phyloP scores from a whole-genome alignment of 495 filamentous ascomycete species.

The Xylaria nigripes region DNA sequence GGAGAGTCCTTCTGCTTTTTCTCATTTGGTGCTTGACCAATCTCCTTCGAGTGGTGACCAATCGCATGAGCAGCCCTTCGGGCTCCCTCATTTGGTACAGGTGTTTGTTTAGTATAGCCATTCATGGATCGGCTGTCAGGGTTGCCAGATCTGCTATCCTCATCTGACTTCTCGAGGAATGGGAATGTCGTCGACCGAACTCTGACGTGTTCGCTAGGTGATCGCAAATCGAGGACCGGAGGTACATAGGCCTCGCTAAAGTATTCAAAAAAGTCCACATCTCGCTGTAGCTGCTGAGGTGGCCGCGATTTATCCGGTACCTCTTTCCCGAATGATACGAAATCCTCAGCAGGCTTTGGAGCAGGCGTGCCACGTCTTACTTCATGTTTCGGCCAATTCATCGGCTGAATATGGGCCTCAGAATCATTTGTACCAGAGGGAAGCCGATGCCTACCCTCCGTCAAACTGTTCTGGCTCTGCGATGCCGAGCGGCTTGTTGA shows the following conservation, averaged over 20 bases:
- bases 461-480: slow-evolving; percentile 10
- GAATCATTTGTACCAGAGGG: background rate
- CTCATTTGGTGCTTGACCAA: slow-evolving; percentile 6
- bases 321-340: slow-evolving; percentile 9
- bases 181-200: slow-evolving; percentile 11
- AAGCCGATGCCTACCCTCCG: slow-evolving; percentile 12
- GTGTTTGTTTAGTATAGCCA: background rate
- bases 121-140: slow-evolving; percentile 1
- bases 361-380: background rate
- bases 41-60: background rate
- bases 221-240: slow-evolving; percentile 18
- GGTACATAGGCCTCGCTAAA: slow-evolving; percentile 22
- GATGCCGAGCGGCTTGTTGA: slow-evolving; percentile 22
- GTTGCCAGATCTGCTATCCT: slow-evolving; percentile 3
- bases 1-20: slow-evolving; percentile 19
- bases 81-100: background rate
- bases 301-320: slow-evolving; percentile 5
- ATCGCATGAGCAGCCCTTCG: slow-evolving; percentile 1
- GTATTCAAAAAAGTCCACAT: slow-evolving; percentile 22
- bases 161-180: slow-evolving; percentile 21
- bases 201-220: slow-evolving; percentile 13
- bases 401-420: background rate
- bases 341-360: slow-evolving; percentile 1
- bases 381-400: background rate
- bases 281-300: slow-evolving; percentile 12